Percentiles rank a stretch among this genome's conserved stretches.
Evolutionary conservation across 495 filamentous ascomycete species (phyloP).

Genomic region (Penicillium bialowiezense): DNA sequence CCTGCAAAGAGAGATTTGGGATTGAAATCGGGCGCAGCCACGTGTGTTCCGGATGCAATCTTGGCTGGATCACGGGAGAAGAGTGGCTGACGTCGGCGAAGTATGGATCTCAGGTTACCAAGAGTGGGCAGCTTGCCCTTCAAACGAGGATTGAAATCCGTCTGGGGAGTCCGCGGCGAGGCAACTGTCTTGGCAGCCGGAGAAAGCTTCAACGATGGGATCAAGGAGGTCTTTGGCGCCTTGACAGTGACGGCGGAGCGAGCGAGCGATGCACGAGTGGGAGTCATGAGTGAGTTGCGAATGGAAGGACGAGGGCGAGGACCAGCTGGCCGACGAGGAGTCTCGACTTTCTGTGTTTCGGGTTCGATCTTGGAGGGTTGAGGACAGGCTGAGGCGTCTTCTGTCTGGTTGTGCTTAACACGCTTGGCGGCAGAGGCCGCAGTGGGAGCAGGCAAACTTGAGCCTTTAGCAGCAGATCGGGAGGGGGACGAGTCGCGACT

Average conservation of each 20-base stretch:
- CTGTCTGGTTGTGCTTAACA: constrained; percentile 53
- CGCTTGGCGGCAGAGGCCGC: constrained; percentile 54
- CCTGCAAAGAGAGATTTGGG: constrained; percentile 43
- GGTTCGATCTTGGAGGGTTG: constrained; percentile 4
- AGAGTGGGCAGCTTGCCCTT: constrained; percentile 43
- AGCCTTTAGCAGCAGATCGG: constrained; percentile 38
- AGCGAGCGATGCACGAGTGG: constrained; percentile 74
- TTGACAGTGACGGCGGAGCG: constrained; percentile 59
- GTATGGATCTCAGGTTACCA: constrained; percentile 56
- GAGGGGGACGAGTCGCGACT: constrained; percentile 24
- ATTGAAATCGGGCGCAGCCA: constrained; percentile 46
- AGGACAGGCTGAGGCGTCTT: constrained; percentile 58
- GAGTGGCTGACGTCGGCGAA: constrained; percentile 57
- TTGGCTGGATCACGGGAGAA: constrained; percentile 60
- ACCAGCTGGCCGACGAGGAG: constrained; percentile 38
- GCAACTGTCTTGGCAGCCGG: constrained; percentile 40
- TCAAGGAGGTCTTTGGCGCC: constrained; percentile 49
- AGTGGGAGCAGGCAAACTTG: constrained; percentile 22
- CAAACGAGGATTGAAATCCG: constrained; percentile 46
- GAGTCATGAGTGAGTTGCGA: constrained; percentile 63
- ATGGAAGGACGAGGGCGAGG: constrained; percentile 35
- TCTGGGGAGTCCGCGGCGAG: constrained; percentile 44
- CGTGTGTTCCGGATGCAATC: constrained; percentile 59
- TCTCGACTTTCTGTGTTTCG: constrained; percentile 27
- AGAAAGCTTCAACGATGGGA: constrained; percentile 53